phyloP scores from a whole-genome alignment of 1,284 basidiomycete genomes.

The Laetiporus sulphureus region DNA sequence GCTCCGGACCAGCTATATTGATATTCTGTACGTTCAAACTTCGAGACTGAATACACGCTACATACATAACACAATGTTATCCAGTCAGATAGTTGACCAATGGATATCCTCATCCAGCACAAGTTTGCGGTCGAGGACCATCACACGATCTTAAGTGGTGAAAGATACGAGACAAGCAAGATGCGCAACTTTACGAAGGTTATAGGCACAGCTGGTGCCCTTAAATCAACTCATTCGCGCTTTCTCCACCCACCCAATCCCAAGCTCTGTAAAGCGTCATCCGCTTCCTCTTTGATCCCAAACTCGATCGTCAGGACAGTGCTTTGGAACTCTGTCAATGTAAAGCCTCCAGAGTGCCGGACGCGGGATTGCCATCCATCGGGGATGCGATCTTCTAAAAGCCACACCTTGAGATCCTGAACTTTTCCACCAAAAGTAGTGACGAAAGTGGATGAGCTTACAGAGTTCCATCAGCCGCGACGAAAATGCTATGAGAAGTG shows the following conservation, averaged over 20 bases:
- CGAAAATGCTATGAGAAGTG: not conserved
- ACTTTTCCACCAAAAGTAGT: slow-evolving; percentile 60
- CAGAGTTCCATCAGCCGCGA: not conserved
- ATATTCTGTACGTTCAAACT: slow-evolving; percentile 48
- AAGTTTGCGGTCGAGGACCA: too few species aligned
- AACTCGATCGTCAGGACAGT: slow-evolving; percentile 49
- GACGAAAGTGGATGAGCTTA: slow-evolving; percentile 49
- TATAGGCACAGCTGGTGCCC: too few species aligned
- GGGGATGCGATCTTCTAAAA: slow-evolving; percentile 61
- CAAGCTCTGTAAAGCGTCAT: slow-evolving; percentile 5
- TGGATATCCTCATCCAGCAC: too few species aligned
- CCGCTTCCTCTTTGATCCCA: slow-evolving; percentile 30
- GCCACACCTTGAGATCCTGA: slow-evolving; percentile 44
- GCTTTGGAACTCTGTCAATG: slow-evolving; percentile 48
- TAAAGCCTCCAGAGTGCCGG: slow-evolving; percentile 50
- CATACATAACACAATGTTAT: too few species aligned
- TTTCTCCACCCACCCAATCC: too few species aligned
- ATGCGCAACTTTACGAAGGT: slow-evolving; percentile 5
- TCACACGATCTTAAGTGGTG: too few species aligned
- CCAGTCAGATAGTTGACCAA: too few species aligned
- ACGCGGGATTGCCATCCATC: slow-evolving; percentile 62
- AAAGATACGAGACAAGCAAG: too few species aligned
- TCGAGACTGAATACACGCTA: too few species aligned
- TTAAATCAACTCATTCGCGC: too few species aligned
- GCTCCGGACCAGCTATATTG: slow-evolving; percentile 49